A percentile compares a stretch with the other conserved stretches of the same genome.
These are phyloP conservation scores for Ceratobasidium papillatum DNA, from an alignment of 1,284 basidiomycete genomes.

Conservation along the genomic window DNA sequence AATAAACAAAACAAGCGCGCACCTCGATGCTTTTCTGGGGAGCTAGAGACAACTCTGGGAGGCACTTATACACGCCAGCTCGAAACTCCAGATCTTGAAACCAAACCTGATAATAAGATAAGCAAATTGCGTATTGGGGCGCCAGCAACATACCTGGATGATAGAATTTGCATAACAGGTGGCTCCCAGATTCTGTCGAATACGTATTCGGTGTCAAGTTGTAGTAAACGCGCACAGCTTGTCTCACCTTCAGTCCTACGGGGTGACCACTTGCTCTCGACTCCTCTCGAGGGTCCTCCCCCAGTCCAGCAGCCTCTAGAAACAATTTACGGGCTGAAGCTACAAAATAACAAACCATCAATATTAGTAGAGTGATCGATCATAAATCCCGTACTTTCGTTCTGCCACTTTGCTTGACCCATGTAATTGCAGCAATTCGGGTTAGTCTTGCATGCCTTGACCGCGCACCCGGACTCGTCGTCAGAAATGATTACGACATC, in stretches of 20 bases:
- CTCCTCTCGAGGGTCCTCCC: constrained; percentile 61
- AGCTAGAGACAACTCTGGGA: constrained; percentile 60
- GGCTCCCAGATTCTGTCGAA: constrained; percentile 82
- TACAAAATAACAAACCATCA: constrained; percentile 47
- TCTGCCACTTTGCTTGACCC: constrained; percentile 80
- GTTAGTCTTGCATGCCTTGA: constrained; percentile 73
- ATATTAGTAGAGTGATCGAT: constrained; percentile 3
- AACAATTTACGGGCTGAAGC: constrained; percentile 64
- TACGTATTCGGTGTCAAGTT: constrained; percentile 5
- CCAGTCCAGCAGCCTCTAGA: constrained; percentile 62
- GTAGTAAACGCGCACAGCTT: neutral
- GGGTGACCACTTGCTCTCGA: constrained; percentile 66
- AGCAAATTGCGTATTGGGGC: neutral
- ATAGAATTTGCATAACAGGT: constrained; percentile 95
- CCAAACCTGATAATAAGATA: constrained; percentile 61
- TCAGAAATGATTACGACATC: constrained; percentile 75
- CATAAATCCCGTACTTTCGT: constrained; percentile 59
- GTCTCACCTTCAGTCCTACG: constrained; percentile 77
- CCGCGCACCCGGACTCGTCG: constrained; percentile 63
- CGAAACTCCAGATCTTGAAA: constrained; percentile 72
- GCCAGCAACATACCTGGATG: constrained; percentile 67
- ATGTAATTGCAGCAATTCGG: constrained; percentile 87
- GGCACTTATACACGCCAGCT: constrained; percentile 64
- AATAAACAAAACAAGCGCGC: constrained; percentile 23
- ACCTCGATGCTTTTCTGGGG: constrained; percentile 63